phyloP scores from a whole-genome alignment of 2,329 filamentous ascomycete genomes.

The Neophaeococcomyces mojaviensis region DNA sequence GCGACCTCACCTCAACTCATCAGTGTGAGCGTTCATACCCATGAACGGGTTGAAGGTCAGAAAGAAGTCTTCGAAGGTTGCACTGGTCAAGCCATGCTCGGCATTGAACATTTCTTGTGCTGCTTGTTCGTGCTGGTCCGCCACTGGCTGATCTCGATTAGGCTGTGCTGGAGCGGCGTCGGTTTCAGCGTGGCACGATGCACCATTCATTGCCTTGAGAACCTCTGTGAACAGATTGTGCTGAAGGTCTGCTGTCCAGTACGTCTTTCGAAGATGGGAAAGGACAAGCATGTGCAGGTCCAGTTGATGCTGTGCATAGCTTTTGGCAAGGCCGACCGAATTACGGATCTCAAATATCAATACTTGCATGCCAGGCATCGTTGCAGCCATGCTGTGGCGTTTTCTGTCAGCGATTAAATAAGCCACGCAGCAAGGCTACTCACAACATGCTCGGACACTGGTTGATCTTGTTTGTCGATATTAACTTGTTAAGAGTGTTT shows the following conservation, averaged over 20 bases:
- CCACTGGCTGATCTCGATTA: conserved; percentile 17
- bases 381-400: background rate
- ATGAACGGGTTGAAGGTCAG: conserved; percentile 67
- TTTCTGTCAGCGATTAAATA: too few relatives aligned
- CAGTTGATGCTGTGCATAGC: conserved; percentile 15
- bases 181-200: background rate
- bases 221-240: conserved; percentile 14
- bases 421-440: too few relatives aligned
- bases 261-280: conserved; percentile 14
- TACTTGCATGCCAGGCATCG: conserved; percentile 15
- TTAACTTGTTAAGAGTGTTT: conserved; percentile 23
- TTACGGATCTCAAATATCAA: conserved; percentile 12
- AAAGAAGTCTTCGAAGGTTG: conserved; percentile 69
- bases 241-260: conserved; percentile 15
- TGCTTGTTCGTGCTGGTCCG: conserved; percentile 58
- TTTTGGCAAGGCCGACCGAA: conserved; percentile 9
- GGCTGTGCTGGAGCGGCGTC: background rate
- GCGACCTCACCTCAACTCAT: background rate
- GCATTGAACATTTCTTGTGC: conserved; percentile 45
- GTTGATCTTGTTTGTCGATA: conserved; percentile 11
- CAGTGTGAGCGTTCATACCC: background rate
- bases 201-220: conserved; percentile 11
- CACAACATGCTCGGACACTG: conserved; percentile 9
- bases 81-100: background rate
- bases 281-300: conserved; percentile 15